Percentiles rank a stretch among this genome's conserved stretches.
Evolutionary conservation across 495 filamentous ascomycete species (phyloP).

Genomic region (Neurospora sublineolata): DNA sequence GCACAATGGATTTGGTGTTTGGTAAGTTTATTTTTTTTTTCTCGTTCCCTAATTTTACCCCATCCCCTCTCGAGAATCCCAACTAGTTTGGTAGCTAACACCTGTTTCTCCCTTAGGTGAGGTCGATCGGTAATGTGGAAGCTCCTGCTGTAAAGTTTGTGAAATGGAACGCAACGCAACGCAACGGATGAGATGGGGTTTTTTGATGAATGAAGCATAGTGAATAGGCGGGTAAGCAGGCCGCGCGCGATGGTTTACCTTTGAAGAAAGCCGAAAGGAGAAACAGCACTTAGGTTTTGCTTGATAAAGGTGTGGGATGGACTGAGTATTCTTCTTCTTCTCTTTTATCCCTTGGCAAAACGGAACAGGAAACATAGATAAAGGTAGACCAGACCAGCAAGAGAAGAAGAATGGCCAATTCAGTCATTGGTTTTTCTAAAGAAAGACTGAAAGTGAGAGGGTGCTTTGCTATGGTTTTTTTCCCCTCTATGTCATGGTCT

Average conservation of each 20-base stretch:
- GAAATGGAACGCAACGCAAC: not conserved
- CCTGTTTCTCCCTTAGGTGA: constrained; percentile 23
- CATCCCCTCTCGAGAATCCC: not conserved
- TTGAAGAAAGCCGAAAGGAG: not conserved
- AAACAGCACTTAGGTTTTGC: not conserved
- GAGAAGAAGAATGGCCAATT: not conserved
- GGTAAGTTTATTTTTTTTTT: constrained; percentile 26
- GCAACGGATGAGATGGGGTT: not conserved
- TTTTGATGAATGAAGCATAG: not conserved
- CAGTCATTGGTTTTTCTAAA: not conserved
- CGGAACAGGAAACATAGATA: not conserved
- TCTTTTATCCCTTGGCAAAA: not conserved
- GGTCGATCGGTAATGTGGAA: constrained; percentile 35
- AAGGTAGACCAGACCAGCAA: not conserved
- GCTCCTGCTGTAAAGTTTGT: not conserved
- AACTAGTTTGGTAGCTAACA: constrained; percentile 7
- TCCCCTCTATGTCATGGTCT: not conserved
- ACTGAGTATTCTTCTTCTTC: not conserved
- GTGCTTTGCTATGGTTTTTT: not conserved
- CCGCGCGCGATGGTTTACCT: not conserved
- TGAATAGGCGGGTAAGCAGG: not conserved
- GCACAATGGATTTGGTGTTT: constrained; percentile 79
- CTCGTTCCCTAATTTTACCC: not conserved
- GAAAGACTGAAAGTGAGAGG: not conserved
- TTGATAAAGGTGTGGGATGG: not conserved